Base-by-base conservation (phyloP, 2,329 filamentous ascomycete species). In the Colletotrichum shisoi region DNA sequence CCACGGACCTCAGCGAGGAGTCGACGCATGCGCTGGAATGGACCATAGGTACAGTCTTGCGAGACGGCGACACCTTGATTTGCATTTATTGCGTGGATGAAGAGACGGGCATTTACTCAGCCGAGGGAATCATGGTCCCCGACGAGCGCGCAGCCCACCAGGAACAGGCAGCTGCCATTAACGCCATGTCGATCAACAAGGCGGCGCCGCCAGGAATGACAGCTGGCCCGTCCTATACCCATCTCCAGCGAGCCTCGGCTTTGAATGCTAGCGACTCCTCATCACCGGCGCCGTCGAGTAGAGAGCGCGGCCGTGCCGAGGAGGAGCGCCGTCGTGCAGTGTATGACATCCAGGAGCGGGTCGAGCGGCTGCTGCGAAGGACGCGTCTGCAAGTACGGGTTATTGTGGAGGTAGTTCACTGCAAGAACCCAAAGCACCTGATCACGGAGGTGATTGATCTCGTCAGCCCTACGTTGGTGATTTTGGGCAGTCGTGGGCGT, bases 391-490 rank as follows among this genome's bases (percentile, higher is more conserved):
- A 99, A 77, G 94, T 97, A 56, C 89, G 93, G 65, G 91, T 97
- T 54, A 93, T 97, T 57, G 90, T 99, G 40, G 95, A 99, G 79
- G 94, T 98, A 34, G 90, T 99, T 71, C 95, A 98, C 79, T 98
- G 95, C 89, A 98, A 97, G 84, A 97, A 92, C 74, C 93, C 95
- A 4, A 94, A 95, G 77, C 94, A 97, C 77, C 85, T 98, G 81
- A 93, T 99, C 70, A 96, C 93, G 0, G 95, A 98, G 81, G 93
- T 97, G 80, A 98, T 99, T 78, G 95, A 99, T 77, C 87, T 92
- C 70, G 86, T 98, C 59, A 91, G 91, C 71, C 95, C 95, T 4
- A 98, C 94, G 1, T 82, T 99, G 67, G 94, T 97, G 21, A 93
- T 99, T 71, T 87, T 98, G 66, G 95, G 95, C 57, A 97, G 93